Base-by-base conservation (phyloP, 2,329 filamentous ascomycete species). In the Parastagonospora nodorum region DNA sequence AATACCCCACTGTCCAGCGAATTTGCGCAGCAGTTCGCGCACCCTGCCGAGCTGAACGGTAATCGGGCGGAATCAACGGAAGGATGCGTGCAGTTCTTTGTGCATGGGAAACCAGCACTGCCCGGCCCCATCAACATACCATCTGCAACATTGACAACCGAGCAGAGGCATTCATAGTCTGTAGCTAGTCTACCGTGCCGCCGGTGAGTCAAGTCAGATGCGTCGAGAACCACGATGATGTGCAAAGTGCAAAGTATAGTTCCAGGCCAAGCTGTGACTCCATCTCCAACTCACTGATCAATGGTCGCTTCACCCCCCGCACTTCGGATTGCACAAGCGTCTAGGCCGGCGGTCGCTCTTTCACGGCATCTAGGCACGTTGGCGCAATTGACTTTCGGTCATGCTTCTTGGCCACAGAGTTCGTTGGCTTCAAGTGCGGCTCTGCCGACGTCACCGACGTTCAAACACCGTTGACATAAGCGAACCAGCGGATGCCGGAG, bases 401-500 rank as follows among this genome's bases (percentile, higher is more conserved):
- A 52, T 30, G 30, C 47, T 41, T 29, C 58, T 65, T 64, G 54
- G 59, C 60, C 27, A 14, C 45, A 57, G 42, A 33, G 37, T 53
- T 39, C 44, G 45, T 50, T 35, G 7, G 19, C 45, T 55, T 48
- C 54, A 63, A 62, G 62, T 60, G 65, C 64, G 61, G 57, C 61
- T 69, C 64, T 63, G 54, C 55, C 51, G 56, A 65, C 60, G 61
- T 67, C 58, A 68, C 55, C 40, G 29, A 32, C 41, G 11, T 33
- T 35, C 8, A 31, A 32, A 51, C 30, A 44, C 51, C 46, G n/a
- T 54, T 54, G 46, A 57, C 32, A 45, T 48, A 46, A 57, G 55
- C 61, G 41, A 54, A 55, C 53, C 44, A 56, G 54, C 58, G 57
- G 56, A 57, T 55, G 43, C 42, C 42, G 54, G 51, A 55, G 44